Evolutionary conservation across 2,329 filamentous ascomycete genomes (phyloP).

Genomic region (Aspergillus texensis): DNA sequence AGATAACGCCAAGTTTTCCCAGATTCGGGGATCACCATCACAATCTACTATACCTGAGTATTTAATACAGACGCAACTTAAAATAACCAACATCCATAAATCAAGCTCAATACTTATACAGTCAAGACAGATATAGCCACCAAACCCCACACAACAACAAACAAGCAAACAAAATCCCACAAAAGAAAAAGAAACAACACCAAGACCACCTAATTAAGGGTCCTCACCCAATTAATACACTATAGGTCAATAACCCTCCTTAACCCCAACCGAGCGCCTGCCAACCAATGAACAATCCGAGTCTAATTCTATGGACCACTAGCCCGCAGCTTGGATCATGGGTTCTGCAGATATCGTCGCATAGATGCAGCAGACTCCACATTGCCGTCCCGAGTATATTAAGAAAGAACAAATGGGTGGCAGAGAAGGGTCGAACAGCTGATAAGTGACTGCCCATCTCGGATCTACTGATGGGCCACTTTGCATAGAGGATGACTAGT

Average conservation of each 20-base stretch:
- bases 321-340: conserved; percentile 4
- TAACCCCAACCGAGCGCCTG: not conserved
- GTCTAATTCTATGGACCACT: not conserved
- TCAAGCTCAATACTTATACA: too few relatives aligned
- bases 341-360: conserved; percentile 7
- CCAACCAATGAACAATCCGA: not conserved
- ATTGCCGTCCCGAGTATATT: not conserved
- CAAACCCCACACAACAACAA: too few relatives aligned
- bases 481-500: not conserved
- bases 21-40: not conserved
- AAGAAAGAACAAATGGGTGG: not conserved
- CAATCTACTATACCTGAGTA: not conserved
- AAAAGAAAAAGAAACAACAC: too few relatives aligned
- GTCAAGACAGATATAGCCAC: too few relatives aligned
- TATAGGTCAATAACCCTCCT: not conserved
- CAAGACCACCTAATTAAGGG: not conserved
- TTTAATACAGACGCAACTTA: not conserved
- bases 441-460: not conserved
- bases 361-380: conserved; percentile 1
- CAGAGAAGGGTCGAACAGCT: not conserved
- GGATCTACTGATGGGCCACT: not conserved
- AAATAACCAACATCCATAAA: not conserved
- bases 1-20: not conserved
- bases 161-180: too few relatives aligned
- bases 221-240: not conserved